These are phyloP conservation scores for Solanum ahanhuiri DNA, from an alignment of 257 asterid species.

Conservation along the genomic window DNA sequence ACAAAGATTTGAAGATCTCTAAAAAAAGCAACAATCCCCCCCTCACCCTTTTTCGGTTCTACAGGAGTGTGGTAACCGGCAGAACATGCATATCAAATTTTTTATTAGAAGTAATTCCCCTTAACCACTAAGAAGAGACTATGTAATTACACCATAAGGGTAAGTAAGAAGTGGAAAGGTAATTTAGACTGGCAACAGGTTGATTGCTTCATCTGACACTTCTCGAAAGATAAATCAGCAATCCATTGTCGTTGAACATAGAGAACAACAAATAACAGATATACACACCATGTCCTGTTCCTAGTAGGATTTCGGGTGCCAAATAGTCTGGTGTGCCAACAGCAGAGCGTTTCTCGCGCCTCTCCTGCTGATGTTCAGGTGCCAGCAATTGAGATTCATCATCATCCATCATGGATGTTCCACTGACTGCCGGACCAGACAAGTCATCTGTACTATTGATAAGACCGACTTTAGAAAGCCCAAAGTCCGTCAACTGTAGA, in stretches of 20 bases:
- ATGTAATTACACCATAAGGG: background rate
- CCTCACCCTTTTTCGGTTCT: background rate
- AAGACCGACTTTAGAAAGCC: slow-evolving; percentile 98
- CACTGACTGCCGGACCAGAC: slow-evolving; percentile 91
- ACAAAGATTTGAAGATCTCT: too few relatives aligned
- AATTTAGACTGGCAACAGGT: background rate
- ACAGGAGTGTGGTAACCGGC: background rate
- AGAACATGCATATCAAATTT: background rate
- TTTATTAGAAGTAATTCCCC: background rate
- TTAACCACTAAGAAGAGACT: background rate
- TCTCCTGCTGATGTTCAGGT: slow-evolving; percentile 62
- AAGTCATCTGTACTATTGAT: slow-evolving; percentile 94
- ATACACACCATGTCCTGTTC: slow-evolving; percentile 95
- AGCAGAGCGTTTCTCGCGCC: slow-evolving; percentile 89
- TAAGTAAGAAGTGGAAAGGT: background rate
- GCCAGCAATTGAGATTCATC: slow-evolving; percentile 66
- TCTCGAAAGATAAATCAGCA: background rate
- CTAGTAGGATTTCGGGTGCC: slow-evolving; percentile 99
- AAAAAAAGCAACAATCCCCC: background rate
- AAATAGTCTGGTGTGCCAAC: slow-evolving; percentile 98
- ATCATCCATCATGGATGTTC: slow-evolving; percentile 85
- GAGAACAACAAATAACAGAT: background rate
- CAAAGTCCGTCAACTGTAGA: slow-evolving; percentile 94
- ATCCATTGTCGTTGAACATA: background rate
- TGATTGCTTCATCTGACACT: background rate